A percentile compares a stretch with the other conserved stretches of the same genome.
Conservation (phyloP, 208 protist genomes). For the Crithidia fasciculata region DNA sequence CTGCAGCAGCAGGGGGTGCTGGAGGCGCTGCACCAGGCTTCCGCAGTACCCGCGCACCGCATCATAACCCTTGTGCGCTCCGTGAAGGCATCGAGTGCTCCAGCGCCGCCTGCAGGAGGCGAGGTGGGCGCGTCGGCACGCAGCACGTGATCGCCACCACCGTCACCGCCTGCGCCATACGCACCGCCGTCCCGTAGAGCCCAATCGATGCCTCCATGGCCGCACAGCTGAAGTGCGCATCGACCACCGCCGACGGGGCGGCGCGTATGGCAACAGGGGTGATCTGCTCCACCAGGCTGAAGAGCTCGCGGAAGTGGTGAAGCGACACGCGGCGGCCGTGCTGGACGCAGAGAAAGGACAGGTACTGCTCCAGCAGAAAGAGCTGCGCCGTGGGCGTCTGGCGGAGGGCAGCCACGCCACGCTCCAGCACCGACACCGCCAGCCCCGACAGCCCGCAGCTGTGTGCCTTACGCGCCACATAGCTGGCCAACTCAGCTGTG, state of each 20-base stretch:
- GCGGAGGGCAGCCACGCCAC: conserved; percentile 39
- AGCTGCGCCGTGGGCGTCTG: conserved; percentile 40
- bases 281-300: conserved; percentile 47
- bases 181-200: conserved; percentile 57
- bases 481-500: conserved; percentile 63
- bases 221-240: conserved; percentile 66
- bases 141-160: conserved; percentile 30
- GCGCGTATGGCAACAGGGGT: conserved; percentile 34
- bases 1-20: conserved; percentile 51
- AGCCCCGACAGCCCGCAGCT: conserved; percentile 22
- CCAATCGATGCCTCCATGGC: conserved; percentile 62
- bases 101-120: conserved; percentile 49
- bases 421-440: conserved; percentile 53
- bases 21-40: conserved; percentile 38
- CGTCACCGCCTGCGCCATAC: conserved; percentile 39
- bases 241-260: conserved; percentile 41
- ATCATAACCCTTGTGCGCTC: conserved; percentile 48
- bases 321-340: conserved; percentile 41
- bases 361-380: conserved; percentile 68
- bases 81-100: conserved; percentile 54
- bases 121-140: conserved; percentile 21
- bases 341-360: conserved; percentile 57
- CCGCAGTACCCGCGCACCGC: conserved; percentile 48
- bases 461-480: conserved; percentile 53
- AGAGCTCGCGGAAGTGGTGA: conserved; percentile 75